Base-by-base conservation (phyloP, 192 early-diverging fungal species). In the Funneliformis mosseae region DNA sequence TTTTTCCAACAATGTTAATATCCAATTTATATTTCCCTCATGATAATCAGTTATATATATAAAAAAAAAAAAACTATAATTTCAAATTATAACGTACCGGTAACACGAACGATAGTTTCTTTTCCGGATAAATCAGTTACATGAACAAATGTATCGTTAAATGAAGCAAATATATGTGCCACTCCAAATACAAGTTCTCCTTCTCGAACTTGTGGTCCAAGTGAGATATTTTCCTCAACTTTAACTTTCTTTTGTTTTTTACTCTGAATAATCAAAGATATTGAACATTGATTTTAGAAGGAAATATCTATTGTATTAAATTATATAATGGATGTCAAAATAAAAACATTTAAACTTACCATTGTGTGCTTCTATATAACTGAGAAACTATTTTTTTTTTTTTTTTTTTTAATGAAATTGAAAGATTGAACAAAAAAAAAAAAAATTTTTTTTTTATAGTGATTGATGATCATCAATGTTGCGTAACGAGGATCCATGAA, bases 81-180 rank as follows among this genome's bases (percentile, higher is more conserved):
- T 21, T n/a, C 76, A 25, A 28, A 9, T 11, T 64, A 5, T 50
- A 83, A 88, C 92, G 76, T 90, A 97, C 96, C 96, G 84, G 98
- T 99, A 78, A 99, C 94, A 90, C 98, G 94, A 84, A 93, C 91
- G 85, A 99, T 97, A 87, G 98, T 99, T 92, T 99, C 97, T 86
- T 96, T 93, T 75, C 98, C 98, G 84, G 97, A 95, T 83, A 99
- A 89, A 98, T 99, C 98, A 81, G 98, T 99, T 85, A 99, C 92
- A 91, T 99, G 98, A 84, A 99, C 96, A 85, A 99, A 99, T 83
- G 98, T 99, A 88, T 99, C 98, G 93, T 99, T 99, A 93, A 96
- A 97, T 74, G 93, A 95, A 86, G 98, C 97, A 84, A 94, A 99
- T 90, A 99, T 99, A 94, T 98, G 98, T 80, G 96, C 96, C 90